phyloP scores from a whole-genome alignment of 371 early-diverging fungal genomes.

The Mucor ambiguus region DNA sequence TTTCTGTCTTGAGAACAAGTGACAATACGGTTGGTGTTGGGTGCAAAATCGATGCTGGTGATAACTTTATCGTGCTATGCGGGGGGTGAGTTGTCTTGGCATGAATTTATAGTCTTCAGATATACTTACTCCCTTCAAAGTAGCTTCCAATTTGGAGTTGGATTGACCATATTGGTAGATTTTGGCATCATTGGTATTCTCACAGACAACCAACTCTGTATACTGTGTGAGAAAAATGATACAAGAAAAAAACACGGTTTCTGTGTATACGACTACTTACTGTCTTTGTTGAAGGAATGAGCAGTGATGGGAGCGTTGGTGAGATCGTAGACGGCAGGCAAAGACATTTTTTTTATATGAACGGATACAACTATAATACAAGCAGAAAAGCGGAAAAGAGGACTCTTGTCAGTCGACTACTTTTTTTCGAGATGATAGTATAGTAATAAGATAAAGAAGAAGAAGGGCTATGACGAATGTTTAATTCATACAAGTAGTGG shows the following conservation, averaged over 20 bases:
- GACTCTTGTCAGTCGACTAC: constrained; percentile 56
- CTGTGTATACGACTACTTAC: constrained; percentile 27
- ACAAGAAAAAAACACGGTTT: neutral
- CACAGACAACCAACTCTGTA: constrained; percentile 87
- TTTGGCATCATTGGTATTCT: constrained; percentile 87
- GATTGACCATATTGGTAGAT: constrained; percentile 73
- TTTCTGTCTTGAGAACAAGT: constrained; percentile 98
- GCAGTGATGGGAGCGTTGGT: constrained; percentile 82
- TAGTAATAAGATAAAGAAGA: neutral
- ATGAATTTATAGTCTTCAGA: neutral
- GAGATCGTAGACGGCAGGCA: constrained; percentile 64
- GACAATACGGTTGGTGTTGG: constrained; percentile 92
- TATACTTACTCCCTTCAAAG: constrained; percentile 71
- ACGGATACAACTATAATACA: neutral
- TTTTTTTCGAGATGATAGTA: constrained; percentile 4
- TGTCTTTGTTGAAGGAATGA: constrained; percentile 91
- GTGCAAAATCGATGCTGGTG: constrained; percentile 96
- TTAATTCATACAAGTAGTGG: neutral
- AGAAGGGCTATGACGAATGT: neutral
- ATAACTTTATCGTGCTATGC: constrained; percentile 93
- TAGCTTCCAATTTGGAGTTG: constrained; percentile 68
- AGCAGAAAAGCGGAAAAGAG: constrained; percentile 26
- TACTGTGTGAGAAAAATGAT: neutral
- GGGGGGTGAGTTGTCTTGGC: neutral
- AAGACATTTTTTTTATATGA: constrained; percentile 44